phyloP scores from a whole-genome alignment of 495 filamentous ascomycete genomes.

The Tuber brumale region DNA sequence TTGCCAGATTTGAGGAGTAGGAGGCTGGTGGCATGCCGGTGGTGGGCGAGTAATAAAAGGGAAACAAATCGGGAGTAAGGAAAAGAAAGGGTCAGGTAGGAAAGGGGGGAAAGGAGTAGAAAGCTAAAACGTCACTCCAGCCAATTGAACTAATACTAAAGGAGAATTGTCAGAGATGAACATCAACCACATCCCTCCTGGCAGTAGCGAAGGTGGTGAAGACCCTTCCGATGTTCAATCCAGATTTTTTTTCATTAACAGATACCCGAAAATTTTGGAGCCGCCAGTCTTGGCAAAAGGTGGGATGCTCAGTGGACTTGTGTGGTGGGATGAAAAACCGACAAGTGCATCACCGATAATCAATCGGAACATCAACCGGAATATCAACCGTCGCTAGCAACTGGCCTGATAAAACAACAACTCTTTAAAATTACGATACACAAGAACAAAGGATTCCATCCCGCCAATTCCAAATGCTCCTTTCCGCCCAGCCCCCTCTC shows the following conservation, averaged over 20 bases:
- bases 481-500: not conserved
- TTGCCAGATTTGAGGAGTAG: conserved; percentile 14
- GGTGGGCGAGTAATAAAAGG: not conserved
- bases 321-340: not conserved
- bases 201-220: not conserved
- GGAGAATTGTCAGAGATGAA: not conserved
- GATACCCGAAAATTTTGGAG: not conserved
- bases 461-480: not conserved
- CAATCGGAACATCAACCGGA: not conserved
- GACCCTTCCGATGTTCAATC: not conserved
- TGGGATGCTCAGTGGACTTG: not conserved
- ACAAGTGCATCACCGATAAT: not conserved
- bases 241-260: not conserved
- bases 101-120: not conserved
- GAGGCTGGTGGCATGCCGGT: not conserved
- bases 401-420: not conserved
- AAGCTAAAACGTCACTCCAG: not conserved
- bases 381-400: not conserved
- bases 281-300: not conserved
- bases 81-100: not conserved
- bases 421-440: not conserved
- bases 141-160: not conserved
- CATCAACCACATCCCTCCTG: not conserved
- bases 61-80: not conserved
- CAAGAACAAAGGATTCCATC: not conserved